phyloP scores from a whole-genome alignment of 164 flowering plant genomes.

The Macadamia integrifolia region DNA sequence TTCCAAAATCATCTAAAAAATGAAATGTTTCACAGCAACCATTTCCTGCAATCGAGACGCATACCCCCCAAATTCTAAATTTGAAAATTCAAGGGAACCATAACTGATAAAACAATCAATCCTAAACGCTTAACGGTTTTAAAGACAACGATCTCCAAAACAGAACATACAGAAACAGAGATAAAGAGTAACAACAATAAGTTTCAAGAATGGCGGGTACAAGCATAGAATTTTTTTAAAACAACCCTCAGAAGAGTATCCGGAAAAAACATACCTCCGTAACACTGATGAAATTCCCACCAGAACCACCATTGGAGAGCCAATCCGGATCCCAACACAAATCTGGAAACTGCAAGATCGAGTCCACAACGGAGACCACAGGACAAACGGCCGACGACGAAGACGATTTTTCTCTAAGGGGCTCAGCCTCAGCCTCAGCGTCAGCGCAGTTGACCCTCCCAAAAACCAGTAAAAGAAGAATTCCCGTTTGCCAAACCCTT shows the following conservation, averaged over 20 bases:
- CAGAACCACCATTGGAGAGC: conserved; percentile 7
- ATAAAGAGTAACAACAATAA: neutral
- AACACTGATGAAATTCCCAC: conserved; percentile 17
- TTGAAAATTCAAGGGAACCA: too few species aligned
- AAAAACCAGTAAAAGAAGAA: conserved; percentile 20
- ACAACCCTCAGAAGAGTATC: too few species aligned
- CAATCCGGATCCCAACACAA: conserved; percentile 8
- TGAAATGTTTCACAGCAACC: neutral
- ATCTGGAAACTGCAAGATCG: conserved; percentile 29
- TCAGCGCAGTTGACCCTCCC: conserved; percentile 21
- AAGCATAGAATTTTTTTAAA: neutral
- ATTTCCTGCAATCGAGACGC: too few species aligned
- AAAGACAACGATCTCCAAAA: neutral
- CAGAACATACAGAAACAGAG: neutral
- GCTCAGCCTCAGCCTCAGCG: conserved; percentile 7
- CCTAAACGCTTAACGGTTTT: neutral
- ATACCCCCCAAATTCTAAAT: too few species aligned
- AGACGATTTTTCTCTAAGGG: neutral
- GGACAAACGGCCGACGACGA: conserved; percentile 29
- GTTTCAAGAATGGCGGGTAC: neutral
- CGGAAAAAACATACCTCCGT: conserved; percentile 27
- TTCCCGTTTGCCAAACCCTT: conserved; percentile 24
- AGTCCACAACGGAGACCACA: conserved; percentile 19
- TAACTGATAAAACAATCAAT: too few species aligned
- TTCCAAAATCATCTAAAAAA: neutral